Base-by-base conservation (phyloP, 192 early-diverging fungal genomes). In the Obelidium mucronatum region DNA sequence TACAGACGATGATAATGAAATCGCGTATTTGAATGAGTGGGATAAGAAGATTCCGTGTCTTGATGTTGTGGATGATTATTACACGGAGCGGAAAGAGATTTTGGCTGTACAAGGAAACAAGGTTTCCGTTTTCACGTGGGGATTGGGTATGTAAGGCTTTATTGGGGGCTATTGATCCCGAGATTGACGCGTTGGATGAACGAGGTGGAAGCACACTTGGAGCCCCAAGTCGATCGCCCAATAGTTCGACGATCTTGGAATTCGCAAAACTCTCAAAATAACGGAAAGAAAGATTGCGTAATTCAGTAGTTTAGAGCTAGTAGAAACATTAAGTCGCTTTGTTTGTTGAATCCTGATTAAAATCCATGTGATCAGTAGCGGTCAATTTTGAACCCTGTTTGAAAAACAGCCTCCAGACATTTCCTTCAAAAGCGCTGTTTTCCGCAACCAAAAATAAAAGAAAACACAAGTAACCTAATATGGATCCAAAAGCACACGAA, bases 121-220 rank as follows among this genome's bases (percentile, higher is more conserved):
- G 24, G 35, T 72, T 72, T 58, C 54, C 69, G 37, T 72, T 72
- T 39, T 72, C 69, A 33, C 51, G 69, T 4, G 69, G 69, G 13
- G 69, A 72, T 26, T 72, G 69, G 69, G 69, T 72, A 33, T 72
- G 69, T 24, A 72, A 72, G 51, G 58, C 58, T 51, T 13, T 72
- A 54, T 40, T 72, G 69, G 69, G 69, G 11, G 13, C 31, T 2
- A 40, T 72, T 3, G 69, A 72, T 72, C 2, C 69, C 0, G 69
- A 72, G 55, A 72, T 72, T 58, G 69, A 72, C 55, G 69, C 53
- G 30, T 39, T 72, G 51, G 69, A 72, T 40, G 69, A 72, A 35
- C 24, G 58, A 1, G n/a, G n/a, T n/a, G 26, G 24, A 13, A 59
- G 24, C 26, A 13, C 26, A 1, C 51, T 22, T 1, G 51, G 24